phyloP scores from a whole-genome alignment of 495 filamentous ascomycete species.

The Beverwykella pulmonaria region DNA sequence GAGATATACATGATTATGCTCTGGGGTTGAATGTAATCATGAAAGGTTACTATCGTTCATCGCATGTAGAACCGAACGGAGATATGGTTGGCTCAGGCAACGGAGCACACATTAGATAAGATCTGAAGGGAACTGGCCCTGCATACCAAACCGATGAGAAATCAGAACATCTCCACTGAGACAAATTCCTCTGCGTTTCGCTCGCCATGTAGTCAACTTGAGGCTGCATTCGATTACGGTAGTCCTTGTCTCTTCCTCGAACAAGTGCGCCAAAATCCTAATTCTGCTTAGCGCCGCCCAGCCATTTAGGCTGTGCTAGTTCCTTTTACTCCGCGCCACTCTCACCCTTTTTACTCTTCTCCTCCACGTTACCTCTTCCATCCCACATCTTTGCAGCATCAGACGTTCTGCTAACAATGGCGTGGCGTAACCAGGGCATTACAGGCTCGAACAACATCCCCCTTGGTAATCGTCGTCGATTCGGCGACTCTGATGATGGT shows the following conservation, averaged over 20 bases:
- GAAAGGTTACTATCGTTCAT: neutral
- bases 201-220: too few species aligned
- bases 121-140: neutral
- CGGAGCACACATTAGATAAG: neutral
- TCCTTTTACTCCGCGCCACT: neutral
- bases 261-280: neutral
- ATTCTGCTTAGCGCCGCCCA: neutral
- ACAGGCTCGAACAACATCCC: conserved; percentile 99
- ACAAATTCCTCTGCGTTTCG: too few species aligned
- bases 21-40: neutral
- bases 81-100: neutral
- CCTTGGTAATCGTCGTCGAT: conserved; percentile 82
- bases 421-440: conserved; percentile 93
- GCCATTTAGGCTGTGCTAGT: neutral
- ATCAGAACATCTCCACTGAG: too few species aligned
- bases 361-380: neutral
- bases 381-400: neutral
- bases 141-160: too few species aligned
- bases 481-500: conserved; percentile 62
- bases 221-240: neutral
- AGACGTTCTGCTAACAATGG: conserved; percentile 55
- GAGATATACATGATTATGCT: too few species aligned
- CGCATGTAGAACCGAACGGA: neutral
- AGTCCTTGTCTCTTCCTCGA: neutral
- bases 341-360: neutral